phyloP scores from a whole-genome alignment of 306 rosid species.

The Cercis canadensis region DNA sequence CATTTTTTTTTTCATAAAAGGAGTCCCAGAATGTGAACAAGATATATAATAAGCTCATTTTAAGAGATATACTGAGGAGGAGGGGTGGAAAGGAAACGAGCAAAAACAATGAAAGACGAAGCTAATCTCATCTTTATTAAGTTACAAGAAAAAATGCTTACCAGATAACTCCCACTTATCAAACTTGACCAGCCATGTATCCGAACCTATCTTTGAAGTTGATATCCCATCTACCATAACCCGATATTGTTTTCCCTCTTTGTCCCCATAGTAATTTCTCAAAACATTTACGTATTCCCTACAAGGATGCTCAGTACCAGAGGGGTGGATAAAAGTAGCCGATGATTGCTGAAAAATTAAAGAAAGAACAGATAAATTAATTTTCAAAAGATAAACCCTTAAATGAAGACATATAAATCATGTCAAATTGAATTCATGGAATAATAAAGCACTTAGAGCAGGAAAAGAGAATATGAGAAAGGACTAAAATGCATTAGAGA shows the following conservation, averaged over 20 bases:
- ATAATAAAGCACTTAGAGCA: neutral
- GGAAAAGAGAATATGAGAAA: conserved; percentile 1
- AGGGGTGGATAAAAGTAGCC: conserved; percentile 65
- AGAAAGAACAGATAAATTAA: conserved; percentile 31
- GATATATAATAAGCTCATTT: conserved; percentile 1
- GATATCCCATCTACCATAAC: conserved; percentile 72
- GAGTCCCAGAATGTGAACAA: conserved; percentile 6
- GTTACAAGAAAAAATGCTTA: conserved; percentile 29
- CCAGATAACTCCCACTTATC: conserved; percentile 79
- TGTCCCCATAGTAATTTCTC: conserved; percentile 65
- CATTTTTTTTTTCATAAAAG: neutral
- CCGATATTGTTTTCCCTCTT: conserved; percentile 70
- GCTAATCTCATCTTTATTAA: conserved; percentile 6
- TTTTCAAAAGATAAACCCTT: conserved; percentile 18
- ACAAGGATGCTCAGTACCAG: conserved; percentile 61
- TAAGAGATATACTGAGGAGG: neutral
- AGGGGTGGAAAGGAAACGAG: conserved; percentile 14
- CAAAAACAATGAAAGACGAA: conserved; percentile 20
- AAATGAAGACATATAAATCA: conserved; percentile 6
- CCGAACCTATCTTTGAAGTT: conserved; percentile 56
- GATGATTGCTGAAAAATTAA: conserved; percentile 57
- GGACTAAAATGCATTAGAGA: neutral
- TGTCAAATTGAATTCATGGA: neutral
- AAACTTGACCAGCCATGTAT: conserved; percentile 76
- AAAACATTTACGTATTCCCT: conserved; percentile 44